phyloP scores from a whole-genome alignment of 1,284 basidiomycete species.

The Bothia castanella region DNA sequence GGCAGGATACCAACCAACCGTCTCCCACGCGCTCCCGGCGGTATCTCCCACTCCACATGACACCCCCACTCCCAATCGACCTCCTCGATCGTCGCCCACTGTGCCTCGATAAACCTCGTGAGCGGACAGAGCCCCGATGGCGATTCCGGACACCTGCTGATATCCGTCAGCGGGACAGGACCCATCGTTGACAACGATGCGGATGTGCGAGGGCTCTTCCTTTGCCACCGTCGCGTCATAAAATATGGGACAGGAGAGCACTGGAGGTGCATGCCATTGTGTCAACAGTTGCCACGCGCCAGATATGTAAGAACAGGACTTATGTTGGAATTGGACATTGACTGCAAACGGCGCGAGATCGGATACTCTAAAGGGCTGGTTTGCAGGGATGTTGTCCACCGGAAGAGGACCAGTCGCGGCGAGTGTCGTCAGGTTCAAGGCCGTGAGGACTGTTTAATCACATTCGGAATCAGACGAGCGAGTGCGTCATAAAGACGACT shows the following conservation, averaged over 20 bases:
- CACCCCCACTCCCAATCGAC: conserved; percentile 80
- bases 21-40: conserved; percentile 59
- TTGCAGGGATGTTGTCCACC: conserved; percentile 48
- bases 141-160: conserved; percentile 64
- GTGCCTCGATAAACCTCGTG: conserved; percentile 66
- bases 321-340: conserved; percentile 35
- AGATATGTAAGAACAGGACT: not conserved
- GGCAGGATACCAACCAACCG: no score
- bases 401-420: conserved; percentile 50
- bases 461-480: not conserved
- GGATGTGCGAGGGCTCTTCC: conserved; percentile 55
- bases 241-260: conserved; percentile 26
- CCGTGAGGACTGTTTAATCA: conserved; percentile 41
- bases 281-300: not conserved
- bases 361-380: conserved; percentile 36
- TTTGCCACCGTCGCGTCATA: conserved; percentile 34
- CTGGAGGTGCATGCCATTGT: conserved; percentile 3
- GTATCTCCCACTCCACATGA: conserved; percentile 65
- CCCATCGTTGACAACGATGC: conserved; percentile 86
- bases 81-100: conserved; percentile 61
- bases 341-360: conserved; percentile 32
- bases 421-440: conserved; percentile 58
- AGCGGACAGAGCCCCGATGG: conserved; percentile 80
- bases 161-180: conserved; percentile 74
- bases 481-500: conserved; percentile 13